Conservation (phyloP, 495 filamentous ascomycete species). For the Tirmania nivea region DNA sequence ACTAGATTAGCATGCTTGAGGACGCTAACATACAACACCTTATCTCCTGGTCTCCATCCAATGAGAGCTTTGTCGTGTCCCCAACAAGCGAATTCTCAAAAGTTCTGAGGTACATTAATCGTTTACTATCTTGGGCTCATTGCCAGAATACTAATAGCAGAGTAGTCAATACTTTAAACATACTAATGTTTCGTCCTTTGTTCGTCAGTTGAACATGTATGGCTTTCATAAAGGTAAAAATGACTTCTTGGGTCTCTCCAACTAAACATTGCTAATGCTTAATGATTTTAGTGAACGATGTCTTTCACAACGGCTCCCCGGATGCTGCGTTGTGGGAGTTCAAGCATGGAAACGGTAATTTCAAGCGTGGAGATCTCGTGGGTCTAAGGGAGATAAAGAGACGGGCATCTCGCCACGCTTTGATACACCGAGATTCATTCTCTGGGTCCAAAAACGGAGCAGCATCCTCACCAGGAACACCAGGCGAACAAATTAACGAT, state of each 20-base stretch:
- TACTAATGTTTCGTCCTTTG: conserved; percentile 96
- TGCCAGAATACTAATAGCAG: conserved; percentile 11
- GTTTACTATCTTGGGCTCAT: neutral
- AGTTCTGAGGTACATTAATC: conserved; percentile 65
- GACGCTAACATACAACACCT: conserved; percentile 79
- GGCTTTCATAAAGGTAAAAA: conserved; percentile 92
- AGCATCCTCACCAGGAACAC: conserved; percentile 58
- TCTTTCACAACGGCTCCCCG: conserved; percentile 90
- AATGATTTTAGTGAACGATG: conserved; percentile 60
- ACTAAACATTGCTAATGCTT: neutral
- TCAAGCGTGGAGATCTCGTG: conserved; percentile 81
- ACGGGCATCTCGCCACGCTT: conserved; percentile 80
- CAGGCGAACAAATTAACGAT: conserved; percentile 47
- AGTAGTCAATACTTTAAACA: conserved; percentile 89
- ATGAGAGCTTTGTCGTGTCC: conserved; percentile 97
- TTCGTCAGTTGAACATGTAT: conserved; percentile 97
- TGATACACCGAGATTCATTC: conserved; percentile 90
- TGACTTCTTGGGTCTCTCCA: neutral
- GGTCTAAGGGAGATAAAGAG: conserved; percentile 91
- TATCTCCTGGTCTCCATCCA: conserved; percentile 82
- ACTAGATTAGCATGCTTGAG: conserved; percentile 61
- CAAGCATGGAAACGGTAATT: conserved; percentile 94
- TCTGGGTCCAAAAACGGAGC: conserved; percentile 45
- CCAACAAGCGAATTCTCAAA: conserved; percentile 95
- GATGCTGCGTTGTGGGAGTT: conserved; percentile 97